phyloP scores from a whole-genome alignment of 192 early-diverging fungal species.

The Neocallimastix lanati region DNA sequence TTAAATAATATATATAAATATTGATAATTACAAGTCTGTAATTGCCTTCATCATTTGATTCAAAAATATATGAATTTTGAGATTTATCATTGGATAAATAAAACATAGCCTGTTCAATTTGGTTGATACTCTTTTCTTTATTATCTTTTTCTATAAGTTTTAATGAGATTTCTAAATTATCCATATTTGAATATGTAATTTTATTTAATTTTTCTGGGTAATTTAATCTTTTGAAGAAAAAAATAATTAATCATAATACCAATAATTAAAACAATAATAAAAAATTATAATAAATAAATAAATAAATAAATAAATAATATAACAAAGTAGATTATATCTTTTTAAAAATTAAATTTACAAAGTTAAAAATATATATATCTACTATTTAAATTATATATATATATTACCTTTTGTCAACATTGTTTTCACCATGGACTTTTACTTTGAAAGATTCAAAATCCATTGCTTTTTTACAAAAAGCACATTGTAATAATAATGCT shows the following conservation, averaged over 20 bases:
- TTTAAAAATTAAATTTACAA: too few relatives aligned
- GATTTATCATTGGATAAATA: neutral
- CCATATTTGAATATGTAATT: neutral
- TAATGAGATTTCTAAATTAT: neutral
- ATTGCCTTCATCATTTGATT: neutral
- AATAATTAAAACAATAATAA: too few relatives aligned
- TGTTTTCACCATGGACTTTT: neutral
- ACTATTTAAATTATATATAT: too few relatives aligned
- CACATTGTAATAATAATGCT: neutral
- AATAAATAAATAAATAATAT: neutral
- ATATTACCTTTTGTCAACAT: neutral
- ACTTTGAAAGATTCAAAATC: neutral
- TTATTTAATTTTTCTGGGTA: neutral
- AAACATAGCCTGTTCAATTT: neutral
- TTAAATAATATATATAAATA: neutral
- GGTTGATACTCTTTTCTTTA: neutral
- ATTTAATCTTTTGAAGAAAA: neutral
- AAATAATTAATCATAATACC: too few relatives aligned
- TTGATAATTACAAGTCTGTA: neutral
- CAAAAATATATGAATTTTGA: neutral
- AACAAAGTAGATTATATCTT: too few relatives aligned
- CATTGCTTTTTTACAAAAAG: neutral
- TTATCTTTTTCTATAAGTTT: neutral
- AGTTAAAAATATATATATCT: too few relatives aligned
- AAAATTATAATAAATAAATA: too few relatives aligned